These are phyloP conservation scores for Scheffersomyces amazonensis DNA, from an alignment of 805 yeast species.

Conservation along the genomic window DNA sequence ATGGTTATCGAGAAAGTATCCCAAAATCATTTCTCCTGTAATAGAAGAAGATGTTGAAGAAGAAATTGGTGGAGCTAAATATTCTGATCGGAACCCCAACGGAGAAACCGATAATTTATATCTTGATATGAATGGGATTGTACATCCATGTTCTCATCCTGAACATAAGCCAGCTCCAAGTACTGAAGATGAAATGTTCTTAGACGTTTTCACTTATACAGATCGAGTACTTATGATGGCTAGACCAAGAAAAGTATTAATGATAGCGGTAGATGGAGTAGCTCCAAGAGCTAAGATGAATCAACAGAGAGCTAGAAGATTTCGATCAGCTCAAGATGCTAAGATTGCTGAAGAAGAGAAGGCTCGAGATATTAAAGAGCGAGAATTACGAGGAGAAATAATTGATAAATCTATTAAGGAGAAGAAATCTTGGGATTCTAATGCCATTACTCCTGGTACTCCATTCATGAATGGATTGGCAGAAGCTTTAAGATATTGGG, in stretches of 20 bases:
- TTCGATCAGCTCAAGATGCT: constrained; percentile 89
- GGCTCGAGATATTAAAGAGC: constrained; percentile 55
- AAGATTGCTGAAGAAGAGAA: constrained; percentile 71
- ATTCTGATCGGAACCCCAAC: constrained; percentile 80
- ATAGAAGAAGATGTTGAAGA: constrained; percentile 68
- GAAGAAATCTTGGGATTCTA: constrained; percentile 88
- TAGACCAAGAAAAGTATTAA: constrained; percentile 84
- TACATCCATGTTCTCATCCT: constrained; percentile 98
- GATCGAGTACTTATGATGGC: constrained; percentile 92
- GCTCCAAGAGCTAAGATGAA: constrained; percentile 99
- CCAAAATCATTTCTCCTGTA: constrained; percentile 90
- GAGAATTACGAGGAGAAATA: constrained; percentile 63
- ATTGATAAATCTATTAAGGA: constrained; percentile 74
- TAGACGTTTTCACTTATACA: constrained; percentile 89
- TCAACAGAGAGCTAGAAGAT: constrained; percentile 92
- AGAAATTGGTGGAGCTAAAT: constrained; percentile 64
- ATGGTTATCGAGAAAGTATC: constrained; percentile 92
- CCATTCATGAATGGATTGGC: constrained; percentile 95
- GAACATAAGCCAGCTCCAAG: constrained; percentile 95
- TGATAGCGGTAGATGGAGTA: constrained; percentile 98
- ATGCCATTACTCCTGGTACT: constrained; percentile 98
- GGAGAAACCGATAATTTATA: constrained; percentile 94
- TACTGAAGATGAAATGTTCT: constrained; percentile 94
- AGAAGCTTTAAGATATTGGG: constrained; percentile 82
- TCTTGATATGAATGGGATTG: constrained; percentile 98